phyloP scores from a whole-genome alignment of 2,329 filamentous ascomycete genomes.

The Hymenoscyphus fraxineus region DNA sequence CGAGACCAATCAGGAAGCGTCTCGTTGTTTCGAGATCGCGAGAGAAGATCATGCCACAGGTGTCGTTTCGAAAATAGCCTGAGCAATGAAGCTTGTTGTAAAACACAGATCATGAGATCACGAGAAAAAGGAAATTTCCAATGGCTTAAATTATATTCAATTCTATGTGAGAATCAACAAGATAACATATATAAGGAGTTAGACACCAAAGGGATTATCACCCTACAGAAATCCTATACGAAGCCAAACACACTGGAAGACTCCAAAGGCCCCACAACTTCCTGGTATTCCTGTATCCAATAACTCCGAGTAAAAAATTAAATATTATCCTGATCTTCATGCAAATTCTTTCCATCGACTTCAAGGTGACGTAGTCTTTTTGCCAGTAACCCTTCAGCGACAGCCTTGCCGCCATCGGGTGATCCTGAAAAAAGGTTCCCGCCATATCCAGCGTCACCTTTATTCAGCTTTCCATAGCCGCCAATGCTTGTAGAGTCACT shows the following conservation, averaged over 20 bases:
- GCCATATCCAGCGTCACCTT: constrained; percentile 61
- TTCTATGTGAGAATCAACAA: neutral
- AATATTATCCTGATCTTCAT: constrained; percentile 23
- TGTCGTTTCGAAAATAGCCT: constrained; percentile 13
- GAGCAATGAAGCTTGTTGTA: neutral
- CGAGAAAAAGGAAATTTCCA: neutral
- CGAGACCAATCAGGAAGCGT: neutral
- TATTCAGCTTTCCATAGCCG: constrained; percentile 64
- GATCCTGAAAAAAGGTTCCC: constrained; percentile 47
- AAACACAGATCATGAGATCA: neutral
- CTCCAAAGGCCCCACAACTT: constrained; percentile 14
- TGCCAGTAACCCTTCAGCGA: constrained; percentile 65
- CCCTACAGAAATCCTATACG: neutral
- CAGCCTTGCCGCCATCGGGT: constrained; percentile 40
- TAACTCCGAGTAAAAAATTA: constrained; percentile 26
- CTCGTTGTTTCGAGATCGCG: neutral
- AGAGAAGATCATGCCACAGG: constrained; percentile 14
- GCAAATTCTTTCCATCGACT: constrained; percentile 20
- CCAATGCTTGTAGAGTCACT: constrained; percentile 30
- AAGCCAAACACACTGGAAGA: constrained; percentile 3
- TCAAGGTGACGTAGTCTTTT: constrained; percentile 56
- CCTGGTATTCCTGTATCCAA: constrained; percentile 29
- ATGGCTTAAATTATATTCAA: neutral
- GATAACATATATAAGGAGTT: neutral
- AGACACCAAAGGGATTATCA: neutral